phyloP scores from a whole-genome alignment of 257 asterid genomes.

The Fraxinus cuspidata region DNA sequence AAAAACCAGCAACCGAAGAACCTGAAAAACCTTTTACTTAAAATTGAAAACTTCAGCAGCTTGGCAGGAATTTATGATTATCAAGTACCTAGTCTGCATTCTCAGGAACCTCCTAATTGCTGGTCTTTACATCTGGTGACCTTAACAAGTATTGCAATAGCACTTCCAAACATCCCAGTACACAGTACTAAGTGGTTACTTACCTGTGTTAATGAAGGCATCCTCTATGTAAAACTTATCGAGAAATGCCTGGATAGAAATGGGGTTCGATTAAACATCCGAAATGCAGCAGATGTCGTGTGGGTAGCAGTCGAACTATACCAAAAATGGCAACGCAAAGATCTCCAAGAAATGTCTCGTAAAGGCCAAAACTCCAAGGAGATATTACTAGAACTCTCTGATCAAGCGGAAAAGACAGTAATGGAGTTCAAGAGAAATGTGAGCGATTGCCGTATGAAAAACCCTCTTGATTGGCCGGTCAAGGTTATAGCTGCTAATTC shows the following conservation, averaged over 20 bases:
- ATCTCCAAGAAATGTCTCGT: constrained; percentile 25
- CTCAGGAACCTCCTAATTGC: constrained; percentile 40
- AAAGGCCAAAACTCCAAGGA: constrained; percentile 22
- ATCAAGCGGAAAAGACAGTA: constrained; percentile 31
- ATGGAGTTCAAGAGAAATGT: constrained; percentile 31
- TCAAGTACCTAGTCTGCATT: constrained; percentile 37
- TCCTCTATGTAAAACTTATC: constrained; percentile 27
- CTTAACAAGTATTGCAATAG: constrained; percentile 44
- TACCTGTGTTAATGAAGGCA: constrained; percentile 39
- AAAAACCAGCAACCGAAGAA: constrained; percentile 30
- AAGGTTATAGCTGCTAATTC: constrained; percentile 45
- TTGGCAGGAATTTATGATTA: constrained; percentile 34
- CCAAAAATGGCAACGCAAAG: constrained; percentile 39
- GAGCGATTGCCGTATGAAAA: constrained; percentile 30
- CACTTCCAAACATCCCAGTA: constrained; percentile 39
- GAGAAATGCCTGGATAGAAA: constrained; percentile 30
- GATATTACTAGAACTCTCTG: constrained; percentile 24
- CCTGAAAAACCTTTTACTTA: constrained; percentile 30
- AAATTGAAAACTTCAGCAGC: constrained; percentile 40
- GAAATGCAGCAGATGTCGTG: constrained; percentile 38
- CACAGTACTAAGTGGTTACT: constrained; percentile 9
- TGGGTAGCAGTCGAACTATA: constrained; percentile 43
- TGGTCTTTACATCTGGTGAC: constrained; percentile 50
- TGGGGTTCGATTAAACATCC: constrained; percentile 23
- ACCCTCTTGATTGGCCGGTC: constrained; percentile 41